phyloP scores from a whole-genome alignment of 1,139 yeast species.

The Protomyces gravidus region DNA sequence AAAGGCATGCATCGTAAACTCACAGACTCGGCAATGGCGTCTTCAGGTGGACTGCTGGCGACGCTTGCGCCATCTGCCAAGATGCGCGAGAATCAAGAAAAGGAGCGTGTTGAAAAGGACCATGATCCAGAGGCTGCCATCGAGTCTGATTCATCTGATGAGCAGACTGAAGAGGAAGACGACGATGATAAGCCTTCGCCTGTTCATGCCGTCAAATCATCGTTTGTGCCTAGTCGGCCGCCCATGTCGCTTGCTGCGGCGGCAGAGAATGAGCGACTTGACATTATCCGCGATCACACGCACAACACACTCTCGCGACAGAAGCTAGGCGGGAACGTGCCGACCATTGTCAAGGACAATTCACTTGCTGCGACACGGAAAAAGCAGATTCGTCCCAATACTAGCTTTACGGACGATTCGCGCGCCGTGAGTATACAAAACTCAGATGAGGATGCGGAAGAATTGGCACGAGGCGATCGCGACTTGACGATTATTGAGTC shows the following conservation, averaged over 20 bases:
- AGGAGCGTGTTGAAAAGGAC: conserved; percentile 31
- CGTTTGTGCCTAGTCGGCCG: conserved; percentile 1
- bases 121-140: conserved; percentile 33
- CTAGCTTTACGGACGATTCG: conserved; percentile 7
- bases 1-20: conserved; percentile 33
- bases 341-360: conserved; percentile 15
- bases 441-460: conserved; percentile 18
- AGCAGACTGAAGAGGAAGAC: conserved; percentile 31
- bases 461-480: conserved; percentile 38
- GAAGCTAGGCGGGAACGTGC: background rate
- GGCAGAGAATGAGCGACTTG: conserved; percentile 24
- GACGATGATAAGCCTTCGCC: conserved; percentile 39
- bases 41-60: conserved; percentile 37
- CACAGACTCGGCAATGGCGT: conserved; percentile 35
- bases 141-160: conserved; percentile 33
- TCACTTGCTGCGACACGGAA: conserved; percentile 15
- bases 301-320: conserved; percentile 8
- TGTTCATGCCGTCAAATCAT: background rate
- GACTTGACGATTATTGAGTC: conserved; percentile 54
- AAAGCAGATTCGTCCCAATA: conserved; percentile 22
- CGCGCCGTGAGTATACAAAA: background rate
- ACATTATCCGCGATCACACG: conserved; percentile 18
- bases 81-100: conserved; percentile 16
- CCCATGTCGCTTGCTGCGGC: conserved; percentile 25
- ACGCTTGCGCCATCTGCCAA: conserved; percentile 31